Conservation (phyloP, 306 rosid species). For the Hippophae rhamnoides region DNA sequence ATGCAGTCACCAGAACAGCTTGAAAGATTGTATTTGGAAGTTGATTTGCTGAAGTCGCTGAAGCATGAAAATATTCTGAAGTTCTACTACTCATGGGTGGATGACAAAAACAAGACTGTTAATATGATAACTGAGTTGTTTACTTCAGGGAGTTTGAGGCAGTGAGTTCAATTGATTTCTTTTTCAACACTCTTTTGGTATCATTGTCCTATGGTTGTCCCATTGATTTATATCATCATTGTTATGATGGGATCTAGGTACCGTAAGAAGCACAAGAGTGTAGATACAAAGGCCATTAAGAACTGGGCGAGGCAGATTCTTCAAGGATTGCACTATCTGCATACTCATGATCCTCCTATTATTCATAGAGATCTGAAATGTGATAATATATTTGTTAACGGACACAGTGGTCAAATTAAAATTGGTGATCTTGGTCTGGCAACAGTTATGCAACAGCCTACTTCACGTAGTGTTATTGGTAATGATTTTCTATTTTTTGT, state of each 20-base stretch:
- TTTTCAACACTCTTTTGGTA: background rate
- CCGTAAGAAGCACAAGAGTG: conserved; percentile 56
- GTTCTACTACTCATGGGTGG: conserved; percentile 68
- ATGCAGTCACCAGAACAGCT: conserved; percentile 61
- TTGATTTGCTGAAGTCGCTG: conserved; percentile 67
- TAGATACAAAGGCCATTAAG: conserved; percentile 77
- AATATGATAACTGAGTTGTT: conserved; percentile 87
- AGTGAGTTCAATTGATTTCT: conserved; percentile 31
- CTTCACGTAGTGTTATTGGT: conserved; percentile 84
- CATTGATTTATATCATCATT: conserved; percentile 3
- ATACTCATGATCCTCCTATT: conserved; percentile 67
- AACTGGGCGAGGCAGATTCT: conserved; percentile 96
- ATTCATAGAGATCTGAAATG: conserved; percentile 91
- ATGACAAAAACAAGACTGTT: conserved; percentile 52
- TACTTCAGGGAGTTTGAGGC: conserved; percentile 89
- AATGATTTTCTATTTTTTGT: conserved; percentile 10
- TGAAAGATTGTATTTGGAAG: conserved; percentile 69
- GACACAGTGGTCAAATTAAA: conserved; percentile 72
- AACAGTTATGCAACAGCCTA: conserved; percentile 72
- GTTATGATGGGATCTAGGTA: conserved; percentile 36
- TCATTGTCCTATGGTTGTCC: background rate
- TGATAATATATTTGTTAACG: conserved; percentile 83
- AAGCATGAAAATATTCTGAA: conserved; percentile 74
- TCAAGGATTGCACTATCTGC: conserved; percentile 65
- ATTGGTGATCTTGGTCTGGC: conserved; percentile 97